Evolutionary conservation across 2,329 filamentous ascomycete genomes (phyloP).

Genomic region (Phyllosticta citrichinensis): DNA sequence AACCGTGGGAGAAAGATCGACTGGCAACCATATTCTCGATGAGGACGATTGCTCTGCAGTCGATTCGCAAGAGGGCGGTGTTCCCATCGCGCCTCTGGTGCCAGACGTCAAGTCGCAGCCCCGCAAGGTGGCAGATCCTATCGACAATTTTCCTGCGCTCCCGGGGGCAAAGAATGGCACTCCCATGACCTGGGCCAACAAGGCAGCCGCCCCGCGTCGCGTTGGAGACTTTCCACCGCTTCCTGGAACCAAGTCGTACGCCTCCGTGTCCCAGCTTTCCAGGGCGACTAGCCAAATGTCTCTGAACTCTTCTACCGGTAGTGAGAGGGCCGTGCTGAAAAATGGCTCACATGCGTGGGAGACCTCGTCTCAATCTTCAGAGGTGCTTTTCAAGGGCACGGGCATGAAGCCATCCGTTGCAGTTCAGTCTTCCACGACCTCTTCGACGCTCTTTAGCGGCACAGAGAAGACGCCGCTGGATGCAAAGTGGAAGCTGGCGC

Average conservation of each 20-base stretch:
- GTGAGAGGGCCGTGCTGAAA: background rate
- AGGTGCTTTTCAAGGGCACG: slow-evolving; percentile 25
- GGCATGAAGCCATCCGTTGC: slow-evolving; percentile 19
- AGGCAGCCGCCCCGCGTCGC: background rate
- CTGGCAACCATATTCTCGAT: background rate
- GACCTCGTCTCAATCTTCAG: background rate
- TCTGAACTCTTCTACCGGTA: background rate
- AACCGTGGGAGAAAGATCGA: background rate
- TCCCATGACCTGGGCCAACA: background rate
- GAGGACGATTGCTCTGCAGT: background rate
- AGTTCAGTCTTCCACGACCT: slow-evolving; percentile 16
- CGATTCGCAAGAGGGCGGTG: background rate
- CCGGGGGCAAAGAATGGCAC: background rate
- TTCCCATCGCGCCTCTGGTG: background rate
- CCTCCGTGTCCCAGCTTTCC: background rate
- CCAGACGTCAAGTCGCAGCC: background rate
- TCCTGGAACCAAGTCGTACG: background rate
- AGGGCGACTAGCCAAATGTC: background rate
- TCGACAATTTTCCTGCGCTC: background rate
- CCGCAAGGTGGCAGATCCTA: background rate
- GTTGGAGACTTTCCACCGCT: background rate
- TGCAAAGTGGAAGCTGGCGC: slow-evolving; percentile 20
- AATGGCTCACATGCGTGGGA: background rate
- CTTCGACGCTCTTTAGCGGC: slow-evolving; percentile 24
- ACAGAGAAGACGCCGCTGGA: slow-evolving; percentile 21